Evolutionary conservation across 371 early-diverging fungal genomes (phyloP).

Genomic region (Apophysomyces ossiformis): DNA sequence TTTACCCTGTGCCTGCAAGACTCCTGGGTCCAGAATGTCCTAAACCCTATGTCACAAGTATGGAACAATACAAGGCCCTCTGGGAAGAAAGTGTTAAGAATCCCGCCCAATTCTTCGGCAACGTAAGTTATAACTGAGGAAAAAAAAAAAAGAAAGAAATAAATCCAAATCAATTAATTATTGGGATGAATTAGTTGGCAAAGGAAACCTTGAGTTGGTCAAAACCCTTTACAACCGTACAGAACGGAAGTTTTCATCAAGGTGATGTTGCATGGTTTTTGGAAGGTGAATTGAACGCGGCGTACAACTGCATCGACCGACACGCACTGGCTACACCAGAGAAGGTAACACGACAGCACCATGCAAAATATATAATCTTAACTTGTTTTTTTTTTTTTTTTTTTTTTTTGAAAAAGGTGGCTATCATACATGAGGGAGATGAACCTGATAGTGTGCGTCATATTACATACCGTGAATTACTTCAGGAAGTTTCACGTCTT

Average conservation of each 20-base stretch:
- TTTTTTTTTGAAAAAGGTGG: too few relatives aligned
- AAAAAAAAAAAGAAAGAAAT: not conserved
- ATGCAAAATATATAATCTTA: not conserved
- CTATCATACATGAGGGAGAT: conserved; percentile 92
- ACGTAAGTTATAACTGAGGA: conserved; percentile 43
- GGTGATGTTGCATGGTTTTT: conserved; percentile 80
- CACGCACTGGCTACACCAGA: conserved; percentile 72
- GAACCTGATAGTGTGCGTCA: conserved; percentile 75
- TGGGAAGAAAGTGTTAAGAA: conserved; percentile 73
- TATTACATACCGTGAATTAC: conserved; percentile 86
- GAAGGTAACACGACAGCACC: conserved; percentile 37
- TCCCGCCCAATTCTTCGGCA: conserved; percentile 78
- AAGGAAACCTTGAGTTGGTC: conserved; percentile 73
- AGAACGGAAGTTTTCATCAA: conserved; percentile 57
- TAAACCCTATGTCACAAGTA: conserved; percentile 66
- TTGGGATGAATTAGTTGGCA: conserved; percentile 54
- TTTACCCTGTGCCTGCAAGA: conserved; percentile 52
- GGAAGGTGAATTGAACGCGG: conserved; percentile 90
- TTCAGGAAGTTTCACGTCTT: conserved; percentile 80
- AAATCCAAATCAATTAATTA: not conserved
- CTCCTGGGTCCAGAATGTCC: conserved; percentile 44
- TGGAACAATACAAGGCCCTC: conserved; percentile 74
- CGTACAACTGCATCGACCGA: conserved; percentile 95
- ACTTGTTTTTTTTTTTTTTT: not conserved
- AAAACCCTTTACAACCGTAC: conserved; percentile 69